phyloP scores from a whole-genome alignment of 2,329 filamentous ascomycete species.

The Trichophyton schoenleinii region DNA sequence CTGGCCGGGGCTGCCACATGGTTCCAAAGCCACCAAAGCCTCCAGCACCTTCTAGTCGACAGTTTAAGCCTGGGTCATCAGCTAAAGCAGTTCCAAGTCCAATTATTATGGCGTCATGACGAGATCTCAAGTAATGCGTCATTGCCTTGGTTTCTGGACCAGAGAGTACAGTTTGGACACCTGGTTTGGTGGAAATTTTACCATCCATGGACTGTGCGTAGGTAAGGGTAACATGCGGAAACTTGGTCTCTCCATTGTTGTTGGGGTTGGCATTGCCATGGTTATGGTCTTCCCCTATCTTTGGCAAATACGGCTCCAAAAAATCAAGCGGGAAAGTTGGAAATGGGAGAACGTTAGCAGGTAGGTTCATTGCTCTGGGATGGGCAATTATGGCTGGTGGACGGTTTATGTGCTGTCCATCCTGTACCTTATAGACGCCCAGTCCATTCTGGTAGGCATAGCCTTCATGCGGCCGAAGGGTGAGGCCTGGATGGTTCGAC shows the following conservation, averaged over 20 bases:
- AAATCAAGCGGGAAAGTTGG: slow-evolving; percentile 34
- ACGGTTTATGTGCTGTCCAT: slow-evolving; percentile 10
- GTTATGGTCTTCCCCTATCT: slow-evolving; percentile 10
- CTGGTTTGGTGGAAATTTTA: slow-evolving; percentile 61
- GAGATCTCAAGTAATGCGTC: slow-evolving; percentile 83
- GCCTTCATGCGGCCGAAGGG: slow-evolving; percentile 34
- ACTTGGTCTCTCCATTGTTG: slow-evolving; percentile 18
- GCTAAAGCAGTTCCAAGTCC: slow-evolving; percentile 73
- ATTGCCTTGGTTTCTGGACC: slow-evolving; percentile 76
- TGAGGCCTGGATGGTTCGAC: slow-evolving; percentile 32
- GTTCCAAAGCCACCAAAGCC: slow-evolving; percentile 43
- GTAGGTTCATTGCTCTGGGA: slow-evolving; percentile 14
- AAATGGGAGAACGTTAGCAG: slow-evolving; percentile 34
- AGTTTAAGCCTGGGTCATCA: slow-evolving; percentile 78
- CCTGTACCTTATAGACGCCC: slow-evolving; percentile 27
- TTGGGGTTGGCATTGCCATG: neutral
- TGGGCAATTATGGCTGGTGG: slow-evolving; percentile 7
- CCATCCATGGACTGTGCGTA: slow-evolving; percentile 87
- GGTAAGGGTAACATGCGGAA: slow-evolving; percentile 62
- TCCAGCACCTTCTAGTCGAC: slow-evolving; percentile 53
- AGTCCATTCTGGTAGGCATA: slow-evolving; percentile 34
- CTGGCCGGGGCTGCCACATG: slow-evolving; percentile 59
- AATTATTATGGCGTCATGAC: slow-evolving; percentile 72
- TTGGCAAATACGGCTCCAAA: slow-evolving; percentile 42
- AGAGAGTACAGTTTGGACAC: slow-evolving; percentile 70